A percentile compares a stretch with the other conserved stretches of the same genome.
phyloP scores from a whole-genome alignment of 2,329 filamentous ascomycete species.

The Cladorrhinum sp. region DNA sequence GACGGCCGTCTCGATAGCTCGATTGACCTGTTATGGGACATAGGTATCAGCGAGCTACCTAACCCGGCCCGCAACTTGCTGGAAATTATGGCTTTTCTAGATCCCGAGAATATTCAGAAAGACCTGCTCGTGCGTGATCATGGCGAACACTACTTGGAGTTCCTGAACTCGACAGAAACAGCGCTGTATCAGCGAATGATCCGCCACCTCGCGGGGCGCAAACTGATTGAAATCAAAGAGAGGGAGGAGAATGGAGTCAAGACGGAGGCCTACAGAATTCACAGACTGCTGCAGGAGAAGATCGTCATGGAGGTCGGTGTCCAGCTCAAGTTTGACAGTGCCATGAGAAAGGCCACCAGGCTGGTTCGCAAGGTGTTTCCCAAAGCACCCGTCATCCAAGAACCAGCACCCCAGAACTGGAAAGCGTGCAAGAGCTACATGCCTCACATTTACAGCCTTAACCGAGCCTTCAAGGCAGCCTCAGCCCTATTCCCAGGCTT shows the following conservation, averaged over 20 bases:
- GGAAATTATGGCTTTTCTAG: slow-evolving; percentile 25
- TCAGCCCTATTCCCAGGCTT: neutral
- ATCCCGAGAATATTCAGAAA: slow-evolving; percentile 24
- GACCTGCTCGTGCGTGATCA: slow-evolving; percentile 24
- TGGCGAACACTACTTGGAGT: slow-evolving; percentile 19
- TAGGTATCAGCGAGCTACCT: slow-evolving; percentile 24
- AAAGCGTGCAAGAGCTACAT: slow-evolving; percentile 18
- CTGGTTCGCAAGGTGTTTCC: slow-evolving; percentile 20
- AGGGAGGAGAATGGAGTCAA: slow-evolving; percentile 2
- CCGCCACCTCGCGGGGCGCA: slow-evolving; percentile 14
- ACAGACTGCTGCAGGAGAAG: slow-evolving; percentile 23
- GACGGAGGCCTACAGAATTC: slow-evolving; percentile 19
- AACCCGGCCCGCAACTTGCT: slow-evolving; percentile 20
- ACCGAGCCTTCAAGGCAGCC: slow-evolving; percentile 8
- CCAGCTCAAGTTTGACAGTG: slow-evolving; percentile 17
- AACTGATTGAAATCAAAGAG: slow-evolving; percentile 19
- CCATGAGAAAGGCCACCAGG: slow-evolving; percentile 18
- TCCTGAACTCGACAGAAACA: slow-evolving; percentile 16
- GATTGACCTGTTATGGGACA: slow-evolving; percentile 24
- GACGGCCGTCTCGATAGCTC: slow-evolving; percentile 1
- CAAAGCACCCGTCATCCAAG: slow-evolving; percentile 4
- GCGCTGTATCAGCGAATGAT: slow-evolving; percentile 25
- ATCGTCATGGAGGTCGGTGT: slow-evolving; percentile 22
- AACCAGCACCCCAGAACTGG: slow-evolving; percentile 10
- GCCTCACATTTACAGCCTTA: slow-evolving; percentile 20